Evolutionary conservation across 768 basidiomycete genomes (phyloP), one percentile per base, ranked within the genome.

Genomic region (Nidularia sp.): DNA sequence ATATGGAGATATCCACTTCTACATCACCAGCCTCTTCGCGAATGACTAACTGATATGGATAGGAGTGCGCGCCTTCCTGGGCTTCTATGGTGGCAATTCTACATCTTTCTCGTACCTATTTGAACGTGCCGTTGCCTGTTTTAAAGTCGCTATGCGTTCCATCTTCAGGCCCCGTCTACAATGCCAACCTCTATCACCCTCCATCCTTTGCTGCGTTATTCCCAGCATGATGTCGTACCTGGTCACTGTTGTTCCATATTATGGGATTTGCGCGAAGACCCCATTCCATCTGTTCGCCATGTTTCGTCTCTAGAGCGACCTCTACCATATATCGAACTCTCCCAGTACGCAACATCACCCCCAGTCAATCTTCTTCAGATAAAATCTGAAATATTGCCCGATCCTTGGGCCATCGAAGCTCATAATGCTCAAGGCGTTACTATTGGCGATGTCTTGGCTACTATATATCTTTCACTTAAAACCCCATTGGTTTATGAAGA

Each of bases 211-310:
- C 67, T 78, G 8, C 56, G 59, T 31, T 74, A 74, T 57, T 70
- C 70, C 5, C 74, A 75, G 54, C 59, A 69, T 56, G 53, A 60
- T 34, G 50, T 60, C 32, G 55, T 53, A 9, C 55, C 57, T 0
- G 60, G 60, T 1, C 62, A 71, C 29, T 60, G 55, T 49, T 68
- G 66, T 46, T 62, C 60, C 7, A 52, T 82, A 35, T 53, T 72
- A 12, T 84, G 82, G 82, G 81, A 84, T 59, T 43, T 79, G 43
- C 75, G 79, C 35, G 64, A 70, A 49, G 32, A 68, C n/a, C 78
- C 80, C 6, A 51, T 57, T 4, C 47, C 47, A 2, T 62, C 61
- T 15, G 66, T 66, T 25, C 60, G 66, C 22, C 62, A 66, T 31
- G 58, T 66, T 45, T 39, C 52, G 6, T 55, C 57, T 6, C 58